A percentile compares a stretch with the other conserved stretches of the same genome.
These are phyloP conservation scores for Entonaema liquescens DNA, from an alignment of 495 filamentous ascomycete species.

Conservation along the genomic window DNA sequence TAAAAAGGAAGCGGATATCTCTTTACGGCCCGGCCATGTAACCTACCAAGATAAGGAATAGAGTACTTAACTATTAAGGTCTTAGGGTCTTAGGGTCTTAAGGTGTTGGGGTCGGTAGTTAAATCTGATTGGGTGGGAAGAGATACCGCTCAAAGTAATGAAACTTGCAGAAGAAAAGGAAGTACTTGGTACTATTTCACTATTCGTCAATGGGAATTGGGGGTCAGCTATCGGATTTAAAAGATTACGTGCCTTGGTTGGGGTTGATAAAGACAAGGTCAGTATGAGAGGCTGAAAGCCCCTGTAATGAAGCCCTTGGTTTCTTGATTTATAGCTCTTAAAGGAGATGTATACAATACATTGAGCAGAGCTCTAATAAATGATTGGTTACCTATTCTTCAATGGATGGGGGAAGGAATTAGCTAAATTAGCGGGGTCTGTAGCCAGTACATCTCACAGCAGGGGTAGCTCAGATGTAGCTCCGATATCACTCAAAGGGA, in stretches of 20 bases:
- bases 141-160: not conserved
- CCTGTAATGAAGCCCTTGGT: conserved; percentile 10
- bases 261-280: conserved; percentile 12
- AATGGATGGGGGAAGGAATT: not conserved
- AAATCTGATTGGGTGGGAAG: not conserved
- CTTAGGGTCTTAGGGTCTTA: no score
- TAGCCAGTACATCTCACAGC: not conserved
- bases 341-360: conserved; percentile 6
- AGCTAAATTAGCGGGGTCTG: not conserved
- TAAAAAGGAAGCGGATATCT: not conserved
- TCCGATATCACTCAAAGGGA: no score
- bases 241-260: conserved; percentile 15
- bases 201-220: not conserved
- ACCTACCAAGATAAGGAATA: conserved; percentile 14
- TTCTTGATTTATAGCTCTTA: conserved; percentile 24
- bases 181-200: not conserved
- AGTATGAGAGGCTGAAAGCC: conserved; percentile 33
- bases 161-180: not conserved
- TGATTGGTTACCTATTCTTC: conserved; percentile 19
- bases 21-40: conserved; percentile 22
- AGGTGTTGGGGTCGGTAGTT: not conserved
- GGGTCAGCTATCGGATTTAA: conserved; percentile 21
- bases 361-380: not conserved
- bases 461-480: not conserved
- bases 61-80: not conserved